A percentile compares a stretch with the other conserved stretches of the same genome.
phyloP scores from a whole-genome alignment of 768 basidiomycete species.

The Leccinum barrowsii region DNA sequence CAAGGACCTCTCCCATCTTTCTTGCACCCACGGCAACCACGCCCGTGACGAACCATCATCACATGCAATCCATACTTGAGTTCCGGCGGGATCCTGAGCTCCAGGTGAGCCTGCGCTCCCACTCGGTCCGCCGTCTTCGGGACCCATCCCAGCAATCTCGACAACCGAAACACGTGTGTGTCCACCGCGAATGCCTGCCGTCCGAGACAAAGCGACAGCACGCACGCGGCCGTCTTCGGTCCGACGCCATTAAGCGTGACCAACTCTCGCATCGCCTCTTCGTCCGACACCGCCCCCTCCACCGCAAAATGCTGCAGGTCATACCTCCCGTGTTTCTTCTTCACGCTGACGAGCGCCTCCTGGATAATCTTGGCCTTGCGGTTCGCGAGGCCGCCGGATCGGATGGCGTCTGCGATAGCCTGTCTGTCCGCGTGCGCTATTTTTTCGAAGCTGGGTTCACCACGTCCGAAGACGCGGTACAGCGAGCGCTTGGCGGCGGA shows the following conservation, averaged over 20 bases:
- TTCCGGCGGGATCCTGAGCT: conserved; percentile 46
- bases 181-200: conserved; percentile 63
- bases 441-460: conserved; percentile 43
- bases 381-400: conserved; percentile 55
- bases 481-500: conserved; percentile 48
- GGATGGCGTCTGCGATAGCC: conserved; percentile 46
- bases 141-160: conserved; percentile 43
- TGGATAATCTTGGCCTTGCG: conserved; percentile 56
- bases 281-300: conserved; percentile 34
- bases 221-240: conserved; percentile 64
- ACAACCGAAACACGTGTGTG: conserved; percentile 57
- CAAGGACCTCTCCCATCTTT: conserved; percentile 32
- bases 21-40: conserved; percentile 53
- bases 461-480: conserved; percentile 29
- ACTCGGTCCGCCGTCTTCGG: conserved; percentile 45
- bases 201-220: conserved; percentile 56
- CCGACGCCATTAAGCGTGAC: conserved; percentile 57
- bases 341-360: conserved; percentile 40
- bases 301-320: conserved; percentile 53
- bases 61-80: conserved; percentile 59
- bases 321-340: conserved; percentile 46
- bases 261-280: conserved; percentile 54
- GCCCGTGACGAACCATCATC: conserved; percentile 56
- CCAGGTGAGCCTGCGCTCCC: conserved; percentile 57
- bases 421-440: conserved; percentile 44